These are phyloP conservation scores for Haematococcus lacustris DNA, from an alignment of 139 green algal genomes.

Conservation along the genomic window DNA sequence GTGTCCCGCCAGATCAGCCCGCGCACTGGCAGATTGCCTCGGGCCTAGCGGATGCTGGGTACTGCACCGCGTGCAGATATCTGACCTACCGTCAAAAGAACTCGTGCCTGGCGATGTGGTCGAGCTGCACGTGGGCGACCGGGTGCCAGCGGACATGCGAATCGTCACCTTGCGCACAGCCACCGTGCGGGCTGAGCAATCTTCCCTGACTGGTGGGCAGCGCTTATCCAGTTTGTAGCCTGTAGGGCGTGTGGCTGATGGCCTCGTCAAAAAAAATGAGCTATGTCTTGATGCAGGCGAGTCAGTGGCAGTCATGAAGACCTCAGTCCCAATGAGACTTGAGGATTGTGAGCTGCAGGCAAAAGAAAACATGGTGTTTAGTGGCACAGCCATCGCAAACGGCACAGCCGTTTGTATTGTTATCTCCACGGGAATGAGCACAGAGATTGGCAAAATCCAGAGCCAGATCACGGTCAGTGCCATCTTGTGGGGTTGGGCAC, in stretches of 20 bases:
- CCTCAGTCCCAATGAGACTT: conserved; percentile 26
- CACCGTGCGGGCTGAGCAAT: conserved; percentile 87
- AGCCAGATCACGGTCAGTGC: conserved; percentile 67
- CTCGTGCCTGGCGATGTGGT: conserved; percentile 95
- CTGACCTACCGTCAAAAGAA: conserved; percentile 75
- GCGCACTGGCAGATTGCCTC: background rate
- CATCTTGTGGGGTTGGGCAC: too few relatives aligned
- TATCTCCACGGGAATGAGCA: conserved; percentile 84
- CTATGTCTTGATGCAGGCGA: too few relatives aligned
- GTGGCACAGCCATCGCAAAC: conserved; percentile 85
- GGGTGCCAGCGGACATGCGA: conserved; percentile 85
- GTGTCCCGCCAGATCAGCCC: background rate
- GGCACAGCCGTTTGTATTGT: conserved; percentile 74
- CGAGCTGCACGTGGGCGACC: conserved; percentile 83
- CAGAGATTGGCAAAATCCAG: conserved; percentile 98
- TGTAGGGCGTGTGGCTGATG: too few relatives aligned
- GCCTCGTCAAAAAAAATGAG: too few relatives aligned
- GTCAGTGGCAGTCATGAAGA: conserved; percentile 79
- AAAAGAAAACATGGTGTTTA: conserved; percentile 97
- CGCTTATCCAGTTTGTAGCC: too few relatives aligned
- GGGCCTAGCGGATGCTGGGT: background rate
- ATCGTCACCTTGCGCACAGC: conserved; percentile 81
- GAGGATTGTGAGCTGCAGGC: conserved; percentile 73
- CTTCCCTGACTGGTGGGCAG: conserved; percentile 92
- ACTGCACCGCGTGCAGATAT: conserved; percentile 43